phyloP scores from a whole-genome alignment of 2,329 filamentous ascomycete species.

The Aspergillus transmontanensis region DNA sequence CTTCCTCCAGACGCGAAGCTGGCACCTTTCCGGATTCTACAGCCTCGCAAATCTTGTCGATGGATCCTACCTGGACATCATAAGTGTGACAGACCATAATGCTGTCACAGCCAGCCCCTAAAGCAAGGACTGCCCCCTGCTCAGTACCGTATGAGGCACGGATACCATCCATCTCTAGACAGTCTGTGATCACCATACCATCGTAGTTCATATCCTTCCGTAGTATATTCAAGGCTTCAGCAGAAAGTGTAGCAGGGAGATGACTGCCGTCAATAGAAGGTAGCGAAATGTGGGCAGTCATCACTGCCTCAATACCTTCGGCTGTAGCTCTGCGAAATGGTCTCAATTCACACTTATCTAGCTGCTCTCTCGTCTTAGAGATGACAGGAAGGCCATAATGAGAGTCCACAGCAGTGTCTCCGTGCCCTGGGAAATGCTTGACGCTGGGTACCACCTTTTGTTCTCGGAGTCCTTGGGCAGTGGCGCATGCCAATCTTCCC shows the following conservation, averaged over 20 bases:
- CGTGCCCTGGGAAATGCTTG: slow-evolving; percentile 51
- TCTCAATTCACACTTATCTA: slow-evolving; percentile 46
- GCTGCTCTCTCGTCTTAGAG: slow-evolving; percentile 37
- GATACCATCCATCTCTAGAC: slow-evolving; percentile 50
- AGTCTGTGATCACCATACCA: slow-evolving; percentile 49
- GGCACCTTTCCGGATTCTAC: slow-evolving; percentile 39
- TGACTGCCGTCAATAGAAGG: slow-evolving; percentile 35
- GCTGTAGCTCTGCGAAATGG: slow-evolving; percentile 47
- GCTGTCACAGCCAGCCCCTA: slow-evolving; percentile 49
- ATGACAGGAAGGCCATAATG: slow-evolving; percentile 47
- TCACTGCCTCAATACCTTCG: slow-evolving; percentile 47
- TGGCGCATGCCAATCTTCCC: slow-evolving; percentile 43
- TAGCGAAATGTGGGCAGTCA: slow-evolving; percentile 50
- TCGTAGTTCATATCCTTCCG: slow-evolving; percentile 48
- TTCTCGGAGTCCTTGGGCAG: slow-evolving; percentile 41
- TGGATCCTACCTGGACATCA: slow-evolving; percentile 43
- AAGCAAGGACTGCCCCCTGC: slow-evolving; percentile 42
- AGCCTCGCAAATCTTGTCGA: slow-evolving; percentile 42
- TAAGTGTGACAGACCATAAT: slow-evolving; percentile 51
- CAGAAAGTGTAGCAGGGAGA: slow-evolving; percentile 45
- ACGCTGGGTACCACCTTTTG: slow-evolving; percentile 45
- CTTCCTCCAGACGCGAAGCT: slow-evolving; percentile 34
- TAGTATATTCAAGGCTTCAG: slow-evolving; percentile 40
- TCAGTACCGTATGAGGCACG: slow-evolving; percentile 45
- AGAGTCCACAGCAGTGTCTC: slow-evolving; percentile 48